A percentile compares a stretch with the other conserved stretches of the same genome.
Evolutionary conservation across 768 basidiomycete species (phyloP).

Genomic region (Lentinus brumalis): DNA sequence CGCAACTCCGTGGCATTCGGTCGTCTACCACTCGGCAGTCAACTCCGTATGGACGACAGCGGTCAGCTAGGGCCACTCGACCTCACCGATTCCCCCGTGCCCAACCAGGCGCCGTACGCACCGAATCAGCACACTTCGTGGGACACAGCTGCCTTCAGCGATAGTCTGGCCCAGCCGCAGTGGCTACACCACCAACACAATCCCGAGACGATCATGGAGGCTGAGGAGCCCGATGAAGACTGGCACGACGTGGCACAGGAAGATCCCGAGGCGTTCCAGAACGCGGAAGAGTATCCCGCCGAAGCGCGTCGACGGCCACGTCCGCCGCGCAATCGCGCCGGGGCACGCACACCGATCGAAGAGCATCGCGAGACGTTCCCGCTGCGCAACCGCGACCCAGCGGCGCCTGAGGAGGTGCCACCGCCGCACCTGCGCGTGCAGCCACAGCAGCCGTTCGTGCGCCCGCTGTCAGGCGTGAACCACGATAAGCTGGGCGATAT

Average conservation of each 20-base stretch:
- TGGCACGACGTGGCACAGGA: slow-evolving; percentile 64
- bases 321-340: slow-evolving; percentile 23
- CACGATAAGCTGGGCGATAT: slow-evolving; percentile 66
- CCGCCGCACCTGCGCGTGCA: slow-evolving; percentile 69
- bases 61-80: slow-evolving; percentile 45
- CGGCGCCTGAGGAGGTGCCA: slow-evolving; percentile 49
- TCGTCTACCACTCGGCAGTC: slow-evolving; percentile 62
- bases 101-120: slow-evolving; percentile 55
- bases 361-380: slow-evolving; percentile 67
- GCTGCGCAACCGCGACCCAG: slow-evolving; percentile 41
- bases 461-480: slow-evolving; percentile 71
- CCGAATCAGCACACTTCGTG: slow-evolving; percentile 44
- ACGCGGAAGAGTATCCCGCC: slow-evolving; percentile 31
- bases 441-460: slow-evolving; percentile 68
- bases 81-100: slow-evolving; percentile 39
- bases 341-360: slow-evolving; percentile 21
- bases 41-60: slow-evolving; percentile 51
- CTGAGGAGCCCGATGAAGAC: slow-evolving; percentile 39
- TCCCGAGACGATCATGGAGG: slow-evolving; percentile 24
- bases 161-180: slow-evolving; percentile 31
- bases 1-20: slow-evolving; percentile 59
- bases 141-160: slow-evolving; percentile 32
- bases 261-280: slow-evolving; percentile 38
- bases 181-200: slow-evolving; percentile 27
- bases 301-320: slow-evolving; percentile 26